Base-by-base conservation (phyloP, 2,329 filamentous ascomycete species). In the Nannizziopsis arthrosporioides region DNA sequence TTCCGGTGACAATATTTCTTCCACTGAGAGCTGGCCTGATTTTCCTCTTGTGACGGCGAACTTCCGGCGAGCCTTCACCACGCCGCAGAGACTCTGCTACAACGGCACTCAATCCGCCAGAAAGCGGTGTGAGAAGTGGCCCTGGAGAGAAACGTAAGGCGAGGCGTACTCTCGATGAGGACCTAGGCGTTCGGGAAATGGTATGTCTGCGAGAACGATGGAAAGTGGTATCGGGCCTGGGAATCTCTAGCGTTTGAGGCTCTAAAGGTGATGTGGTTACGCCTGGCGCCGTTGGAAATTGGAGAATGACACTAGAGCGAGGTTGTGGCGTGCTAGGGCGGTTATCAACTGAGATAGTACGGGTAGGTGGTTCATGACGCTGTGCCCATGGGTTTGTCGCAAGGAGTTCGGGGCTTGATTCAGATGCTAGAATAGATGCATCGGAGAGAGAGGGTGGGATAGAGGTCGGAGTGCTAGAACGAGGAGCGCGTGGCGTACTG, bases 61-160 rank as follows among this genome's bases (percentile, higher is more conserved):
- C 45, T 15, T 55, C 54, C 14, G 67, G 60, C 17, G 63, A 66
- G 7, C 70, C 70, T 51, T 76, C 68, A 11, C 76, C 75, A 12
- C 76, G 73, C n/a, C 78, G 73, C 19, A 82, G 67, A 17, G 78
- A 74, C 22, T 84, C 80, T 7, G 79, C 80, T 5, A 84, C 77
- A 42, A 84, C 75, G 1, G 75, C 80, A 58, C 72, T 77, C 12
- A 84, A 68, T 0, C 74, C 75, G 1, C 73, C 74, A 1, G 75
- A 79, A 1, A 84, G 67, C 0, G 81, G 78, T 27, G 75, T 74
- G 1, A 80, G 71, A 3, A 83, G 64, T 5, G 77, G 74, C 0
- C 76, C 76, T 3, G 74, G 75, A 3, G 77, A 69, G 34, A 83
- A 74, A 2, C 70, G 72, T 17, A 64, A 57, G 2, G 70, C 69